Percentiles rank a stretch among this genome's conserved stretches.
These are phyloP conservation scores for Penicillium italicum DNA, from an alignment of 2,329 filamentous ascomycete species.

Conservation along the genomic window DNA sequence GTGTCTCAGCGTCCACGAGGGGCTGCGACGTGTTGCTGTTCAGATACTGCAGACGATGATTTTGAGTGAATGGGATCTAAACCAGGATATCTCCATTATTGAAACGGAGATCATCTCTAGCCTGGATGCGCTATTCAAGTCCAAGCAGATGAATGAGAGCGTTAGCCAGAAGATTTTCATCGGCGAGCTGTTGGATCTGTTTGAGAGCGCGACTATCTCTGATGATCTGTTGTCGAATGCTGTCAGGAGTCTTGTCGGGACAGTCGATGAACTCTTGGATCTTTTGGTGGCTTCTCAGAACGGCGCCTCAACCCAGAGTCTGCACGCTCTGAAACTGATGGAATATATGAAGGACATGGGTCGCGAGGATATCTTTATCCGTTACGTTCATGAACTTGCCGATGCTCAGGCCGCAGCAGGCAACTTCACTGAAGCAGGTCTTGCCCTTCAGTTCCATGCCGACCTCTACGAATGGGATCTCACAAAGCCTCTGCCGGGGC, in stretches of 20 bases:
- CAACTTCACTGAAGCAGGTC: conserved; percentile 81
- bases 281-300: conserved; percentile 86
- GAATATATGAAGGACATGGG: conserved; percentile 96
- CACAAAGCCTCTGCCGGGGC: conserved; percentile 59
- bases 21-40: conserved; percentile 81
- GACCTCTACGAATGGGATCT: conserved; percentile 92
- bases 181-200: conserved; percentile 75
- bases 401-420: conserved; percentile 69
- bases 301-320: conserved; percentile 69
- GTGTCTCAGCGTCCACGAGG: conserved; percentile 92
- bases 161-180: conserved; percentile 92
- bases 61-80: conserved; percentile 94
- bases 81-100: conserved; percentile 83
- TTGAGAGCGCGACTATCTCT: conserved; percentile 64
- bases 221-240: conserved; percentile 73
- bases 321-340: conserved; percentile 88
- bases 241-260: conserved; percentile 73
- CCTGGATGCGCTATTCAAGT: conserved; percentile 84
- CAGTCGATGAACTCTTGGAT: conserved; percentile 85
- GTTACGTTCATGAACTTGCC: conserved; percentile 90
- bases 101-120: conserved; percentile 97
- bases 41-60: conserved; percentile 97
- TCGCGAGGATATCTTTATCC: conserved; percentile 93
- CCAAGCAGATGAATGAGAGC: conserved; percentile 80
- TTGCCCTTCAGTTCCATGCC: conserved; percentile 84